Evolutionary conservation across 495 filamentous ascomycete species (phyloP), one percentile per base, ranked within the genome.

Genomic region (Cercophora scortea): DNA sequence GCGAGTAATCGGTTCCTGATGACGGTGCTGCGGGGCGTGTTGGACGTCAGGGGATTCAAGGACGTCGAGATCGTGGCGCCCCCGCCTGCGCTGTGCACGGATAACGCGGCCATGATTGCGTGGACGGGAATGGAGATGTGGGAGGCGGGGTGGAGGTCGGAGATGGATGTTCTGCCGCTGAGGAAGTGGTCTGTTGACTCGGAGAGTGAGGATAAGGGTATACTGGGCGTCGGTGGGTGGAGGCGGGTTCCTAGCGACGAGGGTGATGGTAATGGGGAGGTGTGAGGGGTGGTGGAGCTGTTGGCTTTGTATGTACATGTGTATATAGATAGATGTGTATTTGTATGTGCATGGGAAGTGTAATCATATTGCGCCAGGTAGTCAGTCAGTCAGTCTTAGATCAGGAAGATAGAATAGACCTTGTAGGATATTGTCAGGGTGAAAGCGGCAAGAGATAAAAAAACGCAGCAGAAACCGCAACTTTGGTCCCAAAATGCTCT

Each of bases 21-120:
- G 65, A 74, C 77, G 50, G 75, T 96, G 40, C 66, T 94, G 16
- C 75, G 79, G 4, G 54, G 65, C 4, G 78, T 80, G 47, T 67
- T 96, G 34, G 75, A 85, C 58, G 78, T 68, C 10, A 73, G 82
- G 12, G 87, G 87, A 0, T 85, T 80, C 58, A 56, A 56, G 6
- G 52, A 85, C 52, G 66, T 95, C n/a, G 52, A 73, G 32, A 57
- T 97, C 11, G 65, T 83, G 4, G 84, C 84, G 39, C 93, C 93
- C 17, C 93, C 93, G 4, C 62, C 77, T 17, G 70, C 73, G 44
- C 72, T 91, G 55, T 96, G 93, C 58, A 95, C 88, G 0, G 93
- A 98, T 62, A 96, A 97, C 71, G 93, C 91, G 13, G 89, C 89
- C n/a, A 98, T 97, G 93, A 90, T 96, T 58, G 92, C 87, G 1